Conservation (phyloP, 169 alveolate genomes). For the Eimeria tenella region DNA sequence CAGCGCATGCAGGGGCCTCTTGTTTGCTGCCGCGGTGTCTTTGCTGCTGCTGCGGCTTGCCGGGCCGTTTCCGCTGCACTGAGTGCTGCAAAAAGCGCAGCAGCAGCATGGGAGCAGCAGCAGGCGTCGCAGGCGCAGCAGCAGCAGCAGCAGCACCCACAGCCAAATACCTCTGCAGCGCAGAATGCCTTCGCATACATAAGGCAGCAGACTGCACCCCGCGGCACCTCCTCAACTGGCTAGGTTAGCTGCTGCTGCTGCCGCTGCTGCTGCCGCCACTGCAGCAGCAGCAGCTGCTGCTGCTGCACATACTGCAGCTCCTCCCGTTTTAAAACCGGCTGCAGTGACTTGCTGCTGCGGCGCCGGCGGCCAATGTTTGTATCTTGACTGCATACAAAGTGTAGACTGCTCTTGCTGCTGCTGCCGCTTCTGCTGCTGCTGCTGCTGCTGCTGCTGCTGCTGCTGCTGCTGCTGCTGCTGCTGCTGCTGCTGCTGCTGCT, state of each 20-base stretch:
- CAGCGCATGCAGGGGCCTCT: constrained; percentile 12
- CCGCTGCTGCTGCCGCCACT: too few relatives aligned
- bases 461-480: too few relatives aligned
- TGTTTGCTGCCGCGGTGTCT: constrained; percentile 7
- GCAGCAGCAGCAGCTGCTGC: not conserved
- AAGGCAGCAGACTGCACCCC: not conserved
- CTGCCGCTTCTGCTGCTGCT: too few relatives aligned
- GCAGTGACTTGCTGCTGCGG: too few relatives aligned
- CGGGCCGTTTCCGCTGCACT: constrained; percentile 1
- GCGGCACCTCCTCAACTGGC: constrained; percentile 27
- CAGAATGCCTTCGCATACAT: not conserved
- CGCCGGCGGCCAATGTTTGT: too few relatives aligned
- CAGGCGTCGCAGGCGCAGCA: not conserved
- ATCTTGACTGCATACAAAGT: too few relatives aligned
- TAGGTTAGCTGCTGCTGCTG: constrained; percentile 28
- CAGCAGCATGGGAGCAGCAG: constrained; percentile 1
- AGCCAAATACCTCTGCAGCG: constrained; percentile 15
- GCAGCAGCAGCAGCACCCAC: constrained; percentile 31
- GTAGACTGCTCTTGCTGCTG: too few relatives aligned
- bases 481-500: too few relatives aligned
- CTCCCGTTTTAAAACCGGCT: too few relatives aligned
- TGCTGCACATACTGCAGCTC: too few relatives aligned
- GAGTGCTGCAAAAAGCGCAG: constrained; percentile 10
- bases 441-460: too few relatives aligned
- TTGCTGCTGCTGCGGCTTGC: constrained; percentile 53